Evolutionary conservation across 202 grass and related monocot species (phyloP).

Genomic region (Saccharum hybrid): DNA sequence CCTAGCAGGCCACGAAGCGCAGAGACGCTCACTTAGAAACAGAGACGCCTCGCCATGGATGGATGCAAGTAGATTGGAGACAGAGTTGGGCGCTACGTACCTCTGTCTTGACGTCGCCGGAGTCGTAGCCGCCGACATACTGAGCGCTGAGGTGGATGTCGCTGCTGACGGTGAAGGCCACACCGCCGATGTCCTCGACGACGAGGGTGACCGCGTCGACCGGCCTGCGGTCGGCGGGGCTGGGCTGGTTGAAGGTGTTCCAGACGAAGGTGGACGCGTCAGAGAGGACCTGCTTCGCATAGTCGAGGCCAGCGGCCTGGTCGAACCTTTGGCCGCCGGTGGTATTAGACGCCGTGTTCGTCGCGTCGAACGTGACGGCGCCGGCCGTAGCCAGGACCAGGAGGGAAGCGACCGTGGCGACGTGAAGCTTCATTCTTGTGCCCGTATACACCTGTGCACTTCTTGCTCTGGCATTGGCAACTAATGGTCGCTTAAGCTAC

Average conservation of each 20-base stretch:
- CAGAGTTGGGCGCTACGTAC: neutral
- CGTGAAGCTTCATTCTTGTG: neutral
- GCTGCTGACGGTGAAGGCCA: constrained; percentile 53
- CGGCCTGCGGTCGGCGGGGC: constrained; percentile 43
- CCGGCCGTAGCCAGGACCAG: neutral
- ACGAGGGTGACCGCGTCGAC: constrained; percentile 51
- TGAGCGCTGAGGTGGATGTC: constrained; percentile 61
- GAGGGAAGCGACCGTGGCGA: neutral
- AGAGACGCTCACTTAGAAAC: too few species aligned
- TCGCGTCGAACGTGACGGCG: constrained; percentile 57
- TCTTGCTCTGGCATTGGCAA: neutral
- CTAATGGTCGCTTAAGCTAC: neutral
- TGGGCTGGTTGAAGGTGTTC: constrained; percentile 56
- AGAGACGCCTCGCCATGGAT: too few species aligned
- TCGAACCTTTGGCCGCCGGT: constrained; percentile 62
- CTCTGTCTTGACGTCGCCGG: constrained; percentile 59
- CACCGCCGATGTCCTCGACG: constrained; percentile 52
- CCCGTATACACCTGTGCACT: neutral
- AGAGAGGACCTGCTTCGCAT: constrained; percentile 59
- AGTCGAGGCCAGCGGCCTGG: constrained; percentile 51
- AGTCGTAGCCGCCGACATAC: constrained; percentile 56
- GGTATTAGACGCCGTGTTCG: constrained; percentile 61
- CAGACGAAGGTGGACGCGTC: constrained; percentile 69
- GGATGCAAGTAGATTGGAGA: too few species aligned
- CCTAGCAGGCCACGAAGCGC: neutral